Conservation (phyloP, 805 yeast species). For the Kluyveromyces nonfermentans region DNA sequence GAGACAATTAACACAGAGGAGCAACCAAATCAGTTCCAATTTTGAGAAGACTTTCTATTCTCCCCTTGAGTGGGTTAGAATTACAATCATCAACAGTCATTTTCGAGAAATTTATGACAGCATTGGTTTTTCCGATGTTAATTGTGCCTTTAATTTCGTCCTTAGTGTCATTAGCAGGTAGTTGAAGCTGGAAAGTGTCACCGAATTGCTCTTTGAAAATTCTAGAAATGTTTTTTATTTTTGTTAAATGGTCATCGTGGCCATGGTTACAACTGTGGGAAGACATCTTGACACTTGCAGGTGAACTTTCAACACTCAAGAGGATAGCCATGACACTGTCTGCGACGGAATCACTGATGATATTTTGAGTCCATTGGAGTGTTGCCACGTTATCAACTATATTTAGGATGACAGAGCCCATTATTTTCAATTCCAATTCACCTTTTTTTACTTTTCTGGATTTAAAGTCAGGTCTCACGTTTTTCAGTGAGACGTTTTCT, state of each 20-base stretch:
- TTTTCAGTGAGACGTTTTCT: slow-evolving; percentile 25
- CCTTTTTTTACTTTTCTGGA: slow-evolving; percentile 18
- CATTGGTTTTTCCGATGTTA: slow-evolving; percentile 66
- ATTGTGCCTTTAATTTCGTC: slow-evolving; percentile 44
- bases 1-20: slow-evolving; percentile 48
- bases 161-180: slow-evolving; percentile 12
- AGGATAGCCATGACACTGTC: slow-evolving; percentile 87
- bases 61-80: slow-evolving; percentile 66
- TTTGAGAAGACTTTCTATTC: slow-evolving; percentile 71
- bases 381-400: slow-evolving; percentile 43
- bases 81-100: slow-evolving; percentile 60
- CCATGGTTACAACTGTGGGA: slow-evolving; percentile 47
- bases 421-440: slow-evolving; percentile 44
- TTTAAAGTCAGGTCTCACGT: slow-evolving; percentile 1
- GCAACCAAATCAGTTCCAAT: slow-evolving; percentile 77
- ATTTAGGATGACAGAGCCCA: slow-evolving; percentile 52
- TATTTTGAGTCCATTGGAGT: slow-evolving; percentile 85
- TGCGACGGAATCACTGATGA: slow-evolving; percentile 86
- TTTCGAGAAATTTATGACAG: slow-evolving; percentile 53
- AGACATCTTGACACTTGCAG: slow-evolving; percentile 86
- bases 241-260: slow-evolving; percentile 19
- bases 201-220: slow-evolving; percentile 85
- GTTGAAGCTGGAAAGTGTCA: slow-evolving; percentile 41
- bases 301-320: slow-evolving; percentile 86
- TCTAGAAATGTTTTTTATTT: slow-evolving; percentile 47